Evolutionary conservation across 805 yeast species (phyloP).

Genomic region (Metschnikowia hibisci): DNA sequence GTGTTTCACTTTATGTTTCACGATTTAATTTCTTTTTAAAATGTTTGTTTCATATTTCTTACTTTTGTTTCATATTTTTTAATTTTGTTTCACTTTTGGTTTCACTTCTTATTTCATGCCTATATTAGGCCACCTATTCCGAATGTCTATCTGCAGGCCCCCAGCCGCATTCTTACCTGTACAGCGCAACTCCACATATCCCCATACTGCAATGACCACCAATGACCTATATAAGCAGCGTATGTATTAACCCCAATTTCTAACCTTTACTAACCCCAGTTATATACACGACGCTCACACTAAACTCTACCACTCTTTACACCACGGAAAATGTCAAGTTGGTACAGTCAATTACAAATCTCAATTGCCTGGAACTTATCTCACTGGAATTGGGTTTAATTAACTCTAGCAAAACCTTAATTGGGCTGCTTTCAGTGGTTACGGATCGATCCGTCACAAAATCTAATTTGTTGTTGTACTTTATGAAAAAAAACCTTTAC

Average conservation of each 20-base stretch:
- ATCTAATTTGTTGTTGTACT: slow-evolving; percentile 38
- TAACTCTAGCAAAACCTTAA: slow-evolving; percentile 43
- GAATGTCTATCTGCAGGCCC: too few relatives aligned
- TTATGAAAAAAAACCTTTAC: slow-evolving; percentile 43
- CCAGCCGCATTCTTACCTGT: background rate
- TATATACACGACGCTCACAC: slow-evolving; percentile 45
- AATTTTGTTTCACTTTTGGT: too few relatives aligned
- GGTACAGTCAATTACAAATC: slow-evolving; percentile 36
- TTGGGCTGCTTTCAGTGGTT: slow-evolving; percentile 34
- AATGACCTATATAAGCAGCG: slow-evolving; percentile 14
- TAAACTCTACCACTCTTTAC: slow-evolving; percentile 57
- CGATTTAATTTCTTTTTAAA: too few relatives aligned
- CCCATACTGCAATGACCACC: slow-evolving; percentile 5
- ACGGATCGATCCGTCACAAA: slow-evolving; percentile 25
- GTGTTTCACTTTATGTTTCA: too few relatives aligned
- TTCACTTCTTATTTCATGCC: too few relatives aligned
- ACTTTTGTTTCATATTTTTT: too few relatives aligned
- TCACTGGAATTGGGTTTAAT: slow-evolving; percentile 53
- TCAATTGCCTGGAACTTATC: slow-evolving; percentile 51
- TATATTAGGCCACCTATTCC: too few relatives aligned
- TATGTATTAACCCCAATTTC: slow-evolving; percentile 1
- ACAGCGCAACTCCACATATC: slow-evolving; percentile 3
- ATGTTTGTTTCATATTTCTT: too few relatives aligned
- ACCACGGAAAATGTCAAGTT: slow-evolving; percentile 51
- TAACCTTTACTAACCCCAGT: slow-evolving; percentile 25